Conservation (phyloP, 345 rosid species). For the Ceriops decandra region DNA sequence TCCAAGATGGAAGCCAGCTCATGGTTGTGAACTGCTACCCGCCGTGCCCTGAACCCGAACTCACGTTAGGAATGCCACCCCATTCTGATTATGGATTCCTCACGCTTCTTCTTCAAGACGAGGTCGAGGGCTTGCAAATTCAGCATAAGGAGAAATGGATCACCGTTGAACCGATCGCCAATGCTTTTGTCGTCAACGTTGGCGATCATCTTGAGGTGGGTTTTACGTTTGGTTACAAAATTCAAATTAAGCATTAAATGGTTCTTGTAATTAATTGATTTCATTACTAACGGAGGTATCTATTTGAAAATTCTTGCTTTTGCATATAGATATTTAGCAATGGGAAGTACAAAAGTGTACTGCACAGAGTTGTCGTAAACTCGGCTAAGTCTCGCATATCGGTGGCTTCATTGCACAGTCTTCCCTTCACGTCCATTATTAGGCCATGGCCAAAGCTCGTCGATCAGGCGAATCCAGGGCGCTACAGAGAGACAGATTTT, state of each 20-base stretch:
- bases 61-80: constrained; percentile 90
- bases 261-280: too few relatives aligned
- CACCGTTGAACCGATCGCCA: constrained; percentile 65
- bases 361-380: constrained; percentile 75
- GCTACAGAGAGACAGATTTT: constrained; percentile 63
- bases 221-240: background rate
- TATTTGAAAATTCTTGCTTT: background rate
- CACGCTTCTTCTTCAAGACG: constrained; percentile 84
- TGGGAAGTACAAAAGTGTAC: constrained; percentile 80
- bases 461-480: constrained; percentile 45
- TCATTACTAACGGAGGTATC: too few relatives aligned
- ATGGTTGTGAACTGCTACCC: constrained; percentile 77
- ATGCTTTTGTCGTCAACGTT: constrained; percentile 69
- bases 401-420: constrained; percentile 71
- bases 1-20: constrained; percentile 70
- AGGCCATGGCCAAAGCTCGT: constrained; percentile 50
- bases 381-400: constrained; percentile 53
- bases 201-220: constrained; percentile 96
- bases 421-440: constrained; percentile 39
- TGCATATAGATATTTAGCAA: constrained; percentile 70
- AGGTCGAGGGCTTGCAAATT: constrained; percentile 72
- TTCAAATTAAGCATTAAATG: too few relatives aligned
- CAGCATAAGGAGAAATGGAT: constrained; percentile 55
- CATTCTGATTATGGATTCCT: constrained; percentile 91
- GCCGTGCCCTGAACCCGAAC: constrained; percentile 78